Evolutionary conservation across 2,329 filamentous ascomycete species (phyloP).

Genomic region (Colletotrichum sidae): DNA sequence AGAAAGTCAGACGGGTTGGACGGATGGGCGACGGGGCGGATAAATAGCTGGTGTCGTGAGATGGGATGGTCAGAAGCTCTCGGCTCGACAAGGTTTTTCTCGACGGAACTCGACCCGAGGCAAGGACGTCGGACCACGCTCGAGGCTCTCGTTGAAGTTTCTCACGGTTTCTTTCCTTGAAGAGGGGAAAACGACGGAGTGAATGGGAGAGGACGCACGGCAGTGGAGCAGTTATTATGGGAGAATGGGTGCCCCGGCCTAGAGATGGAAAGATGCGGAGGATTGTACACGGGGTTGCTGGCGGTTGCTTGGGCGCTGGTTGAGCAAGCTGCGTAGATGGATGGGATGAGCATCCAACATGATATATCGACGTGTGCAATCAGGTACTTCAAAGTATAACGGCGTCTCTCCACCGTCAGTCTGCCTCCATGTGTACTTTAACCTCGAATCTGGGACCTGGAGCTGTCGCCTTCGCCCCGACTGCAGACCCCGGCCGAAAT

Average conservation of each 20-base stretch:
- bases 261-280: constrained; percentile 29
- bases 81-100: constrained; percentile 6
- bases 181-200: constrained; percentile 15
- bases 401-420: too few relatives aligned
- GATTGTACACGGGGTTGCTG: constrained; percentile 17
- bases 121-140: constrained; percentile 17
- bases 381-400: neutral
- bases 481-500: constrained; percentile 6
- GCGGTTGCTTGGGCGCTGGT: constrained; percentile 4
- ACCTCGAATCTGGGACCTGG: too few relatives aligned
- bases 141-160: constrained; percentile 26
- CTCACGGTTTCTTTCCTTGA: constrained; percentile 13
- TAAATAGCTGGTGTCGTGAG: neutral
- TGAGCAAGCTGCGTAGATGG: neutral
- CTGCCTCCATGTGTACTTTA: too few relatives aligned
- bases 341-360: constrained; percentile 2
- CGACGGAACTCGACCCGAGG: constrained; percentile 5
- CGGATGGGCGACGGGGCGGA: constrained; percentile 7
- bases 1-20: constrained; percentile 9
- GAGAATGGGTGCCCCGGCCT: constrained; percentile 9
- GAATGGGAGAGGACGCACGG: constrained; percentile 26
- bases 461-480: constrained; percentile 10
- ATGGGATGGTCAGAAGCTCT: neutral
- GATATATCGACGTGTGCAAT: neutral
- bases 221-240: constrained; percentile 38